phyloP scores from a whole-genome alignment of 2,329 filamentous ascomycete genomes.

The Exophiala dermatitidis region DNA sequence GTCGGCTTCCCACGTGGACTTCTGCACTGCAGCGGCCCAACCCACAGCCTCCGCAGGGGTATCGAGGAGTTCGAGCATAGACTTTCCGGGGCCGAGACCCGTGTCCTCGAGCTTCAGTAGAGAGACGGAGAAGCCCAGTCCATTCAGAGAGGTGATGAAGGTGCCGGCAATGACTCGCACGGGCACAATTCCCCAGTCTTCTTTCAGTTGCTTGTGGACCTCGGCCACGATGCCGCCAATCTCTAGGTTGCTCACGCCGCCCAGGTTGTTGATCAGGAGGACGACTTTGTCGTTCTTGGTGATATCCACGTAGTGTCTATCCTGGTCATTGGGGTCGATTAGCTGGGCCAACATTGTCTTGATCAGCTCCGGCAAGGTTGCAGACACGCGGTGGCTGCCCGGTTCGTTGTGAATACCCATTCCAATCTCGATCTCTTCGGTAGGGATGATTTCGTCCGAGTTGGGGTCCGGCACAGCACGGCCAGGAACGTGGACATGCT shows the following conservation, averaged over 20 bases:
- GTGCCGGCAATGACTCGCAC: slow-evolving; percentile 57
- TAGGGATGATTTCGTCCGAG: slow-evolving; percentile 46
- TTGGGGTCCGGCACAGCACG: slow-evolving; percentile 43
- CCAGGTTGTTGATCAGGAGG: slow-evolving; percentile 62
- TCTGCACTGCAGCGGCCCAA: slow-evolving; percentile 56
- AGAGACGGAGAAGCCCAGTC: slow-evolving; percentile 63
- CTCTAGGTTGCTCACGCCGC: slow-evolving; percentile 60
- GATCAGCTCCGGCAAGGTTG: slow-evolving; percentile 45
- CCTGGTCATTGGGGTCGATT: slow-evolving; percentile 54
- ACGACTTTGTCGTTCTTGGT: slow-evolving; percentile 54
- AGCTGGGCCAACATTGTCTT: slow-evolving; percentile 60
- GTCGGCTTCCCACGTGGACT: slow-evolving; percentile 52
- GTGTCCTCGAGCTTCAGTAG: slow-evolving; percentile 57
- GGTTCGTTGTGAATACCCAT: slow-evolving; percentile 56
- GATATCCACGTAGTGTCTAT: slow-evolving; percentile 56
- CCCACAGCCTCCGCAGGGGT: slow-evolving; percentile 60
- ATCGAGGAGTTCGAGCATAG: slow-evolving; percentile 60
- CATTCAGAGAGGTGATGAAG: slow-evolving; percentile 67
- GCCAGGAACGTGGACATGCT: slow-evolving; percentile 90
- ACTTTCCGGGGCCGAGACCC: slow-evolving; percentile 46
- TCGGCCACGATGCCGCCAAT: slow-evolving; percentile 62
- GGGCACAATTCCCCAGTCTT: slow-evolving; percentile 53
- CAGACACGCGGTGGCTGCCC: slow-evolving; percentile 46
- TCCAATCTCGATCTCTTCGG: slow-evolving; percentile 58
- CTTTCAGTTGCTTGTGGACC: slow-evolving; percentile 54